Conservation (phyloP, 257 asterid species). For the Solanum commersonii region DNA sequence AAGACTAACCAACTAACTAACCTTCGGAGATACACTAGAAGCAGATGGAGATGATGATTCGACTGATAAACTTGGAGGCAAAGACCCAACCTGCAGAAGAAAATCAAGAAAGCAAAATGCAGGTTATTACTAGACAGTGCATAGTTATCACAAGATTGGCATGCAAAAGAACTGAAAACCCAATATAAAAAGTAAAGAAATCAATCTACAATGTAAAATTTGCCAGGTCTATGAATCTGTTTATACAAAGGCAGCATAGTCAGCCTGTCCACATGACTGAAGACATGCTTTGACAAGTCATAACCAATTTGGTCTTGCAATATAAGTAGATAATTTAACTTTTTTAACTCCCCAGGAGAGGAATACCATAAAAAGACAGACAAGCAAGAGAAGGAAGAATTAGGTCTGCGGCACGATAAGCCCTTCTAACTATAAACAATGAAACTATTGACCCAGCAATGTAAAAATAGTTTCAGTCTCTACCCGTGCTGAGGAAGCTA, state of each 20-base stretch:
- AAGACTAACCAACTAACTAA: neutral
- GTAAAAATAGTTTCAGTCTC: slow-evolving; percentile 6
- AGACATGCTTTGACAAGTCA: neutral
- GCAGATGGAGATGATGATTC: slow-evolving; percentile 60
- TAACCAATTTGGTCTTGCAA: neutral
- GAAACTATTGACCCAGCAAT: neutral
- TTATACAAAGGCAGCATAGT: neutral
- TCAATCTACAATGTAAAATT: neutral
- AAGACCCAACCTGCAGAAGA: slow-evolving; percentile 39
- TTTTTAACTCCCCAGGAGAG: neutral
- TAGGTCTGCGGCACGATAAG: neutral
- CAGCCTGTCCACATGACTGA: neutral
- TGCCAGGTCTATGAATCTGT: neutral
- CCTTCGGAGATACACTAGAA: slow-evolving; percentile 34
- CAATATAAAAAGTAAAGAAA: neutral
- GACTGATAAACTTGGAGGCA: slow-evolving; percentile 32
- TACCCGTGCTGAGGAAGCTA: slow-evolving; percentile 66
- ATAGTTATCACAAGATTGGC: neutral
- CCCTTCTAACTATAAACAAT: neutral
- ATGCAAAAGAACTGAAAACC: neutral
- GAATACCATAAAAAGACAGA: neutral
- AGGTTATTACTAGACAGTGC: neutral
- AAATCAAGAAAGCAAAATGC: neutral
- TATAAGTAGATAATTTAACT: neutral
- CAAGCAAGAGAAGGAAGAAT: neutral